Conservation (phyloP, 257 asterid genomes). For the Nicotiana sylvestris region DNA sequence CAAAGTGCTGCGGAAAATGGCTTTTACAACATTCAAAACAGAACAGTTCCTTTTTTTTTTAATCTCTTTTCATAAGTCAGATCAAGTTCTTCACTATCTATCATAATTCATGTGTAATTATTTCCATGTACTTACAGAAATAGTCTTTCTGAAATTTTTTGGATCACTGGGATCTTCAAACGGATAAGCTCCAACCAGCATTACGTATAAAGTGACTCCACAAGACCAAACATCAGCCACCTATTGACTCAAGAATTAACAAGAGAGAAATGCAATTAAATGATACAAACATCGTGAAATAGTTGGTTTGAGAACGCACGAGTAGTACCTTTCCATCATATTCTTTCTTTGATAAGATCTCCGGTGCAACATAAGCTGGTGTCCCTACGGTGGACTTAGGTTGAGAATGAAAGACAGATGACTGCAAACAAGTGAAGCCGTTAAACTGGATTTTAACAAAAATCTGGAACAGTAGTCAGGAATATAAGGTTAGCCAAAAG, state of each 20-base stretch:
- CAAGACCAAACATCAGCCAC: slow-evolving; percentile 47
- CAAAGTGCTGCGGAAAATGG: not conserved
- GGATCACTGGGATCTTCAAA: slow-evolving; percentile 37
- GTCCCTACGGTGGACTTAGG: slow-evolving; percentile 35
- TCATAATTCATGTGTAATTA: too few species aligned
- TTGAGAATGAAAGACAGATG: slow-evolving; percentile 32
- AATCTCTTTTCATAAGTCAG: not conserved
- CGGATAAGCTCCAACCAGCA: slow-evolving; percentile 38
- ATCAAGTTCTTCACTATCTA: not conserved
- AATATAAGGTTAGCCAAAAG: not conserved
- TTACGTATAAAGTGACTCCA: slow-evolving; percentile 36
- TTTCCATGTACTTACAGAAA: slow-evolving; percentile 21
- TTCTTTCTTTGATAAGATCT: slow-evolving; percentile 32
- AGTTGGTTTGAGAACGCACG: not conserved
- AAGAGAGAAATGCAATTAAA: not conserved
- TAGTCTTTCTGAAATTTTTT: slow-evolving; percentile 24
- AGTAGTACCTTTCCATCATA: slow-evolving; percentile 33
- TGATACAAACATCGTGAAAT: not conserved
- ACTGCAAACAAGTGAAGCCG: slow-evolving; percentile 17
- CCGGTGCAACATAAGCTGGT: slow-evolving; percentile 39
- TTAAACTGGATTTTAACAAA: not conserved
- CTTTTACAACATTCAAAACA: not conserved
- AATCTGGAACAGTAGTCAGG: not conserved
- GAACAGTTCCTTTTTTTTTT: too few species aligned
- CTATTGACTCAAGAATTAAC: slow-evolving; percentile 11